phyloP scores from a whole-genome alignment of 176 grass and related monocot species.

The Oryza coarctata region DNA sequence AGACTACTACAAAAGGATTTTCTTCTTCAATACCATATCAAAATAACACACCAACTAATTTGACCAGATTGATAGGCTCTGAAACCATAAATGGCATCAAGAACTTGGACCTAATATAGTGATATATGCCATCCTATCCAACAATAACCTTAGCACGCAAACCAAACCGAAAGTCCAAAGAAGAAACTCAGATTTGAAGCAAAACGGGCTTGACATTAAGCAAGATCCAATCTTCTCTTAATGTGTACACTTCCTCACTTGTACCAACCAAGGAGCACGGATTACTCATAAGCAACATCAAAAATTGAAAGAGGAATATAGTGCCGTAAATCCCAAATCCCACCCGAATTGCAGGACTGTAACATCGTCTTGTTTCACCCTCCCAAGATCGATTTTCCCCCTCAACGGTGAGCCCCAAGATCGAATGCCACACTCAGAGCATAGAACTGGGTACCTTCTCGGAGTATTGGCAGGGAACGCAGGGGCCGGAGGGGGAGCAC shows the following conservation, averaged over 20 bases:
- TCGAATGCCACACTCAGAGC: background rate
- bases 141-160: background rate
- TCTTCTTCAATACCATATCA: background rate
- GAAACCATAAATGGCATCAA: background rate
- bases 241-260: background rate
- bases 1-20: background rate
- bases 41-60: background rate
- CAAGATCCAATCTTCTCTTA: conserved; percentile 36
- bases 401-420: background rate
- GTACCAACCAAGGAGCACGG: background rate
- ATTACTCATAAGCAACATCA: background rate
- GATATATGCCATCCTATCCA: background rate
- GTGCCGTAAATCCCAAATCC: background rate
- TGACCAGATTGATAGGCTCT: background rate
- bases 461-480: conserved; percentile 80
- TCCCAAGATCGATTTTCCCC: conserved; percentile 20
- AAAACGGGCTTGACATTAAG: background rate
- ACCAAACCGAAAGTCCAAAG: background rate
- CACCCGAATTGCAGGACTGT: background rate
- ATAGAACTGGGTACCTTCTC: conserved; percentile 59
- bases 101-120: background rate
- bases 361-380: background rate
- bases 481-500: conserved; percentile 76
- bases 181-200: background rate
- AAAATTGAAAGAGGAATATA: background rate